Evolutionary conservation across 257 asterid genomes (phyloP).

Genomic region (Parsonsia alboflavescens): DNA sequence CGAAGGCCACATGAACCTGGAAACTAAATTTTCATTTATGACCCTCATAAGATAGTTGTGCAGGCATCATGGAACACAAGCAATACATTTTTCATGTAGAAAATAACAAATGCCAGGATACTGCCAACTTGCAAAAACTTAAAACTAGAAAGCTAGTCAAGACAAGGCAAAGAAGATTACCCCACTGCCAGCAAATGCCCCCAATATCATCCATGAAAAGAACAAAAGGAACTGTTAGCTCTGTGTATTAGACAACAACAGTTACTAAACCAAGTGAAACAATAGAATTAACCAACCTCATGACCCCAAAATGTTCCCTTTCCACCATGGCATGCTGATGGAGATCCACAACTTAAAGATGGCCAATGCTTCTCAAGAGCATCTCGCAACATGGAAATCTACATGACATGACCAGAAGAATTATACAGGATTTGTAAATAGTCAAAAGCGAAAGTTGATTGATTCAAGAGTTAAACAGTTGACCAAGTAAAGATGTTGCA

Average conservation of each 20-base stretch:
- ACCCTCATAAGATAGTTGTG: background rate
- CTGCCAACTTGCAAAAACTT: background rate
- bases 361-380: slow-evolving; percentile 76
- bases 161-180: slow-evolving; percentile 41
- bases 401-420: slow-evolving; percentile 13
- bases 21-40: background rate
- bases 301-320: slow-evolving; percentile 92
- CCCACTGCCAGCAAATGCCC: slow-evolving; percentile 63
- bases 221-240: slow-evolving; percentile 41
- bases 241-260: slow-evolving; percentile 16
- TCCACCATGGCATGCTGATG: slow-evolving; percentile 70
- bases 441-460: background rate
- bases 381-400: slow-evolving; percentile 59
- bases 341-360: slow-evolving; percentile 50
- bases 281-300: slow-evolving; percentile 49
- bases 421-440: background rate
- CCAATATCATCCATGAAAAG: slow-evolving; percentile 41
- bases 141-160: background rate
- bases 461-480: background rate
- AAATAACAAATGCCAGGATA: background rate
- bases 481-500: slow-evolving; percentile 1
- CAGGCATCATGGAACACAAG: background rate
- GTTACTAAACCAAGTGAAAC: slow-evolving; percentile 9
- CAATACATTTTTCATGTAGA: background rate
- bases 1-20: background rate